Percentiles rank a stretch among this genome's conserved stretches.
Conservation (phyloP, 345 rosid genomes). For the Hirschfeldia incana region DNA sequence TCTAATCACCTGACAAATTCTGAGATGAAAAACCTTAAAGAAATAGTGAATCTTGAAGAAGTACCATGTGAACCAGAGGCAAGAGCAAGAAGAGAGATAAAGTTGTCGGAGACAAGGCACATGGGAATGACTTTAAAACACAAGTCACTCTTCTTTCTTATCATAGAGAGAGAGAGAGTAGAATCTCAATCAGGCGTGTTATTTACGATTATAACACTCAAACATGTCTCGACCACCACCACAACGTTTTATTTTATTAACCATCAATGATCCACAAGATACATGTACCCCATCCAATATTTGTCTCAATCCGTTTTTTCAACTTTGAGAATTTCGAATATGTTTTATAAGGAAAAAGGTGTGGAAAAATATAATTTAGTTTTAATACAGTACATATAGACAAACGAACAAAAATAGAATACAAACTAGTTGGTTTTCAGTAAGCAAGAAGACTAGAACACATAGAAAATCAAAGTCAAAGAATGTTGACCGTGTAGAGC, state of each 20-base stretch:
- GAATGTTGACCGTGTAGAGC: slow-evolving; percentile 27
- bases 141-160: slow-evolving; percentile 26
- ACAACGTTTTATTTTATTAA: not conserved
- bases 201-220: slow-evolving; percentile 34
- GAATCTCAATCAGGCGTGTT: slow-evolving; percentile 27
- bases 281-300: slow-evolving; percentile 25
- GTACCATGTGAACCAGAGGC: slow-evolving; percentile 35
- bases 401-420: too few relatives aligned
- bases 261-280: slow-evolving; percentile 5
- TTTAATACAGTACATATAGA: not conserved
- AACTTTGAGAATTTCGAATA: slow-evolving; percentile 13
- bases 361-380: not conserved
- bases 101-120: slow-evolving; percentile 37
- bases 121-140: slow-evolving; percentile 23
- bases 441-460: not conserved
- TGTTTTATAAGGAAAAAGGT: not conserved
- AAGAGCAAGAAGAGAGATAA: slow-evolving; percentile 19
- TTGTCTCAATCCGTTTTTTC: slow-evolving; percentile 20
- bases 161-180: not conserved
- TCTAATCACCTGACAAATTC: slow-evolving; percentile 26
- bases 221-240: slow-evolving; percentile 34
- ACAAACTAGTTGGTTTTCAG: slow-evolving; percentile 3
- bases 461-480: slow-evolving; percentile 23
- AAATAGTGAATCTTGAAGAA: slow-evolving; percentile 16
- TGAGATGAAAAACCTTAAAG: slow-evolving; percentile 26